Conservation (phyloP, 2,329 filamentous ascomycete species). For the Harringtonia lauricola region DNA sequence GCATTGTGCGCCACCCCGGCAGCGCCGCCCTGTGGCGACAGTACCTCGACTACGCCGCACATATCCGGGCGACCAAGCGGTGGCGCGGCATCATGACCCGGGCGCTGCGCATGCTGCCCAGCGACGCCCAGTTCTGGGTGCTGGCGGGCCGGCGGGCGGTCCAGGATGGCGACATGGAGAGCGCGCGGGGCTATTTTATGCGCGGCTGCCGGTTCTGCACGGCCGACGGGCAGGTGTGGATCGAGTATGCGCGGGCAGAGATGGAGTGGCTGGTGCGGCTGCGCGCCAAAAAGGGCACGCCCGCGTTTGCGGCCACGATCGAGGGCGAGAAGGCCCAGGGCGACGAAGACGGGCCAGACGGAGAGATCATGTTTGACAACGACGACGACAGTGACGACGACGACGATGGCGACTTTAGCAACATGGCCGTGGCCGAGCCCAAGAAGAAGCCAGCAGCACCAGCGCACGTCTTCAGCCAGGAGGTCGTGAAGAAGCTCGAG, state of each 20-base stretch:
- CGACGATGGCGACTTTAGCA: constrained; percentile 37
- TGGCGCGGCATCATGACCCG: constrained; percentile 54
- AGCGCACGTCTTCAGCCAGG: constrained; percentile 35
- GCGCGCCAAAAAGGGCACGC: constrained; percentile 50
- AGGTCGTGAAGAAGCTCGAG: constrained; percentile 41
- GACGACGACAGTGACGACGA: constrained; percentile 37
- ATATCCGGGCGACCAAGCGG: constrained; percentile 53
- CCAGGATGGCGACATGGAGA: constrained; percentile 73
- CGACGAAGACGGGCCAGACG: constrained; percentile 29
- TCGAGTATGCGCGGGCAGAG: constrained; percentile 84
- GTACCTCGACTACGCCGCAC: constrained; percentile 72
- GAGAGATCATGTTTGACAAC: constrained; percentile 33
- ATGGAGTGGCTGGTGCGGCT: constrained; percentile 85
- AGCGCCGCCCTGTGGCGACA: constrained; percentile 78
- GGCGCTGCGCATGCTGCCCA: constrained; percentile 76
- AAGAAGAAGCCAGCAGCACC: constrained; percentile 15
- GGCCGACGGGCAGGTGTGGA: constrained; percentile 61
- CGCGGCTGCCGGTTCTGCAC: constrained; percentile 84
- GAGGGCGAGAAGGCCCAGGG: constrained; percentile 32
- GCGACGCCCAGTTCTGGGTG: constrained; percentile 75
- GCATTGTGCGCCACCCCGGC: constrained; percentile 72
- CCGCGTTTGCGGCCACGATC: constrained; percentile 25
- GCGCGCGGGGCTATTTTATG: constrained; percentile 76
- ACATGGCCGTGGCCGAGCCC: constrained; percentile 25
- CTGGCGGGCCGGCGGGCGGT: constrained; percentile 72